Percentiles rank a stretch among this genome's conserved stretches.
Evolutionary conservation across 108 stramenopile species (phyloP).

Genomic region (Schizochytrium sp.): DNA sequence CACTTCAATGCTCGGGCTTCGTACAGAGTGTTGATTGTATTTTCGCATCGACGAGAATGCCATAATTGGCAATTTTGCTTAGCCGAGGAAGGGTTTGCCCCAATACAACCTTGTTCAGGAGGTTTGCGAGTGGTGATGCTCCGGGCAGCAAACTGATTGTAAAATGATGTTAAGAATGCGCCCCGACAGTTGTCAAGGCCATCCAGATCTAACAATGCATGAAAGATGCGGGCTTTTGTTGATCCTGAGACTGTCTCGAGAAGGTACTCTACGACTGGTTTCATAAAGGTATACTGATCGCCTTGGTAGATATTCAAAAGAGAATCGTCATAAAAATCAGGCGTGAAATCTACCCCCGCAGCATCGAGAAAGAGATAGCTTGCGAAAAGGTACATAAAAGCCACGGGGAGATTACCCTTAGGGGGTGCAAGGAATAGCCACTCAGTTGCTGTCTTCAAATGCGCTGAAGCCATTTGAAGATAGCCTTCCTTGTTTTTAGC

Average conservation of each 20-base stretch:
- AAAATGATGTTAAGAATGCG: not conserved
- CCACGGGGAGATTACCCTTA: slow-evolving; percentile 22
- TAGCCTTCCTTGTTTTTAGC: not conserved
- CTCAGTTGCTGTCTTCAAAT: slow-evolving; percentile 53
- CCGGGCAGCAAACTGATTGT: not conserved
- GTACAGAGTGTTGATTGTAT: not conserved
- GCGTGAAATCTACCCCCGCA: not conserved
- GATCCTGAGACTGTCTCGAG: not conserved
- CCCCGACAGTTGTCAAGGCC: not conserved
- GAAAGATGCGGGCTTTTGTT: not conserved
- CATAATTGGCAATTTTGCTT: not conserved
- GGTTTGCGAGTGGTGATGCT: not conserved
- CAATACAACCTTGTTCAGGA: slow-evolving; percentile 19
- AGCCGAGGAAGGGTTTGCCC: not conserved
- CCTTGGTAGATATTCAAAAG: not conserved
- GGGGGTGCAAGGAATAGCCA: slow-evolving; percentile 35
- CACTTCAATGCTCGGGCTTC: slow-evolving; percentile 37
- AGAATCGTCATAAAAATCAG: not conserved
- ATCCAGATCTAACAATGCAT: not conserved
- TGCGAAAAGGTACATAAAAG: not conserved
- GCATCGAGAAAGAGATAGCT: not conserved
- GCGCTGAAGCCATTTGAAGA: slow-evolving; percentile 8
- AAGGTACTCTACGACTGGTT: slow-evolving; percentile 19
- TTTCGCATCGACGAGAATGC: not conserved
- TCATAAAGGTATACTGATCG: not conserved